Evolutionary conservation across 805 yeast genomes (phyloP).

Genomic region (Diddensiella transvaalensis): DNA sequence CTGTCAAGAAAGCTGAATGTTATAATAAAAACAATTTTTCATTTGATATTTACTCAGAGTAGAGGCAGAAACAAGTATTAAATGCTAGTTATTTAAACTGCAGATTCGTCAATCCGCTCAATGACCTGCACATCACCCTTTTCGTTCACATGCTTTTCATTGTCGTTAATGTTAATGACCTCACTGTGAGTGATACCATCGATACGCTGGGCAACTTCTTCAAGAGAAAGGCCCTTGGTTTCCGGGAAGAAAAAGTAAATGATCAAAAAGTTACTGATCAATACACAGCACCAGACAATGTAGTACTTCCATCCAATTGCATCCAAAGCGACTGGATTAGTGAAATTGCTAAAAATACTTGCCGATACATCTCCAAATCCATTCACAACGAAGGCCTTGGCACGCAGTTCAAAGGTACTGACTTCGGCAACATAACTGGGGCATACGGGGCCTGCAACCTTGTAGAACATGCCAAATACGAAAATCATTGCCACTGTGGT

Average conservation of each 20-base stretch:
- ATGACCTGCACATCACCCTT: neutral
- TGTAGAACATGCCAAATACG: slow-evolving; percentile 55
- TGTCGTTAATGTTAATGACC: neutral
- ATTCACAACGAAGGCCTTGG: slow-evolving; percentile 38
- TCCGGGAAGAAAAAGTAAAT: slow-evolving; percentile 31
- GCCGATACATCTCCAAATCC: slow-evolving; percentile 6
- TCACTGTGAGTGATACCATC: slow-evolving; percentile 6
- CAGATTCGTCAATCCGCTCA: neutral
- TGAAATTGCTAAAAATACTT: slow-evolving; percentile 31
- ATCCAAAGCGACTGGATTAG: slow-evolving; percentile 40
- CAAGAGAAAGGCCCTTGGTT: slow-evolving; percentile 24
- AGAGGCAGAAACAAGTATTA: too few species aligned
- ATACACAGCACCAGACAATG: slow-evolving; percentile 31
- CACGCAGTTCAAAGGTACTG: slow-evolving; percentile 32
- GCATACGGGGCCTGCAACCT: neutral
- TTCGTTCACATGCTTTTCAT: neutral
- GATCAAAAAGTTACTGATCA: slow-evolving; percentile 34
- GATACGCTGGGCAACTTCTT: slow-evolving; percentile 48
- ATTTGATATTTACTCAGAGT: too few species aligned
- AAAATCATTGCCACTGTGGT: slow-evolving; percentile 9
- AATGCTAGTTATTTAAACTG: too few species aligned
- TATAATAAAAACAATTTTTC: too few species aligned
- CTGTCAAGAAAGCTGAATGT: too few species aligned
- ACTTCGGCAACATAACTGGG: slow-evolving; percentile 23
- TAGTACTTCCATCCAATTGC: slow-evolving; percentile 36